These are phyloP conservation scores for Oryza australiensis DNA, from an alignment of 176 grass and related monocot genomes.

Conservation along the genomic window DNA sequence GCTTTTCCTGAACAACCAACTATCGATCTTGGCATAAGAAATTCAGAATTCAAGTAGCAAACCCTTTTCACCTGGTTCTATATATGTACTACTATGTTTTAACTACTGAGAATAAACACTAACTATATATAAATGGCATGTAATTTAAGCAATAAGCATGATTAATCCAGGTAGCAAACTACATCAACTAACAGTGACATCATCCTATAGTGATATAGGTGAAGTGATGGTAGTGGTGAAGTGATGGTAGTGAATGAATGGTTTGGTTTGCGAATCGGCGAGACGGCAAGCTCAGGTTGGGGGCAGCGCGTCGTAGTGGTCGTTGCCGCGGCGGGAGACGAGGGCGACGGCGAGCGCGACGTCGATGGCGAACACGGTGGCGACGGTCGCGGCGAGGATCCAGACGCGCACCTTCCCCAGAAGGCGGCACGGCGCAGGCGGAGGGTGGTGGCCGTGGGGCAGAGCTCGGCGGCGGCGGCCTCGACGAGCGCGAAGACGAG, in stretches of 20 bases:
- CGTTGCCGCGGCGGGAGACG: not conserved
- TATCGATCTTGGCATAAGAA: no score
- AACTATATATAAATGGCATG: not conserved
- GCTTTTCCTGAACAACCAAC: not conserved
- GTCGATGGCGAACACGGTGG: conserved; percentile 33
- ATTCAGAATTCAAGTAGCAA: not conserved
- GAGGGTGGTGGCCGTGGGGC: not conserved
- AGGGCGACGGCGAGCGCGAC: conserved; percentile 19
- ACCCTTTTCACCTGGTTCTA: no score
- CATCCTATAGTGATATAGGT: not conserved
- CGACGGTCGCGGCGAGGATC: conserved; percentile 35
- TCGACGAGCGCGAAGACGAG: conserved; percentile 33
- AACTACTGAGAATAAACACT: not conserved
- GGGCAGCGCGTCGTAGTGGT: conserved; percentile 23
- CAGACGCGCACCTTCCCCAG: conserved; percentile 43
- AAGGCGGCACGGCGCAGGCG: conserved; percentile 35
- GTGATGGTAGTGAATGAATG: not conserved
- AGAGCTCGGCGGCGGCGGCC: conserved; percentile 16
- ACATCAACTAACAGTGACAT: not conserved
- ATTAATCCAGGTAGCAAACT: not conserved
- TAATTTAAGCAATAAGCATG: no score
- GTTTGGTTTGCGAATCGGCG: not conserved
- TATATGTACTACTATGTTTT: no score
- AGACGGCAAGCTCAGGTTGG: conserved; percentile 32
- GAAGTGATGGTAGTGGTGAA: not conserved